Conservation (phyloP, 2,329 filamentous ascomycete genomes). For the Penicillium concentricum region DNA sequence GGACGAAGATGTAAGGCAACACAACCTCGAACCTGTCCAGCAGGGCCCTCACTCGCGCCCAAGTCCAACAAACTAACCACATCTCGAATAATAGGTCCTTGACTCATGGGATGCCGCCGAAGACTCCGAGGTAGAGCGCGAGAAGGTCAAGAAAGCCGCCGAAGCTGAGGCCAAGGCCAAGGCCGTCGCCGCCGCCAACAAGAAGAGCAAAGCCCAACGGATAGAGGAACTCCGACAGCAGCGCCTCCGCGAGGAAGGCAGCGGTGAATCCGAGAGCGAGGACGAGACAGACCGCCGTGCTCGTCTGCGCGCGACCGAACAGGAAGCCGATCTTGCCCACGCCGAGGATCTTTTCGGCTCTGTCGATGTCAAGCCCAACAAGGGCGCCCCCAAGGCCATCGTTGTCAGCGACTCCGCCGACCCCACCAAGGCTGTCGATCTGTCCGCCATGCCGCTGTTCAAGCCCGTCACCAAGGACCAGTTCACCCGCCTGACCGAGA, state of each 20-base stretch:
- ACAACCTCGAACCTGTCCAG: background rate
- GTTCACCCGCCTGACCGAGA: slow-evolving; percentile 76
- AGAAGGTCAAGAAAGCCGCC: slow-evolving; percentile 84
- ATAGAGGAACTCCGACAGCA: slow-evolving; percentile 74
- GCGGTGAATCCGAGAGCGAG: slow-evolving; percentile 60
- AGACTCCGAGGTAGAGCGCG: slow-evolving; percentile 93
- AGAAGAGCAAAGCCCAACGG: slow-evolving; percentile 85
- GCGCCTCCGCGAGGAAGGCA: slow-evolving; percentile 59
- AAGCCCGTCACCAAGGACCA: slow-evolving; percentile 84
- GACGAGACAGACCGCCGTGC: slow-evolving; percentile 71
- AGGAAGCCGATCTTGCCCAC: slow-evolving; percentile 84
- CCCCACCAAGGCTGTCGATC: slow-evolving; percentile 75
- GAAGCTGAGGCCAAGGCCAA: slow-evolving; percentile 88
- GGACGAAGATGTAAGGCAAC: slow-evolving; percentile 69
- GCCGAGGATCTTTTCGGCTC: slow-evolving; percentile 87
- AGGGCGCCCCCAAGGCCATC: slow-evolving; percentile 62
- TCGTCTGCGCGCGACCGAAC: slow-evolving; percentile 74
- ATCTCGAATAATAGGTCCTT: slow-evolving; percentile 62
- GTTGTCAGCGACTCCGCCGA: slow-evolving; percentile 68
- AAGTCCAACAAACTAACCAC: background rate
- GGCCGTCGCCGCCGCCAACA: slow-evolving; percentile 80
- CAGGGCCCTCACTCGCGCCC: background rate
- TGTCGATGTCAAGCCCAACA: slow-evolving; percentile 66
- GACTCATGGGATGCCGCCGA: slow-evolving; percentile 97
- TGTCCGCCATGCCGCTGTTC: slow-evolving; percentile 78